Conservation (phyloP, 2,329 filamentous ascomycete genomes). For the Aspergillus latus region DNA sequence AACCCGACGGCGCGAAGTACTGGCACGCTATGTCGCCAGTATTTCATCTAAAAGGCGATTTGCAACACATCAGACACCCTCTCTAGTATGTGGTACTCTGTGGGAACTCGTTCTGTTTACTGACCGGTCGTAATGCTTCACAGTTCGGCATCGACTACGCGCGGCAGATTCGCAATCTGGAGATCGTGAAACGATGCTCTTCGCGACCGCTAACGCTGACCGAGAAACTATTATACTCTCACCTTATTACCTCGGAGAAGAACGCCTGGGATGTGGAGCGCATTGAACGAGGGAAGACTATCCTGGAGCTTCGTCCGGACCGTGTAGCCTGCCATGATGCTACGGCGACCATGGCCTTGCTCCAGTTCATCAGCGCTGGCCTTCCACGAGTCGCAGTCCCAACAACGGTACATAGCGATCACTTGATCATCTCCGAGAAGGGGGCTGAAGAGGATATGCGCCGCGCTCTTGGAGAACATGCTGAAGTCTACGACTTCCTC, state of each 20-base stretch:
- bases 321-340: slow-evolving; percentile 47
- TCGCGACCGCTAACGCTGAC: slow-evolving; percentile 37
- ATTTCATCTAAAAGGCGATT: background rate
- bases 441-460: slow-evolving; percentile 32
- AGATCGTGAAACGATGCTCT: slow-evolving; percentile 6
- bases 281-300: slow-evolving; percentile 41
- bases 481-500: slow-evolving; percentile 43
- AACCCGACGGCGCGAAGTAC: background rate
- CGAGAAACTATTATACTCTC: slow-evolving; percentile 44
- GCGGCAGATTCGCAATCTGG: slow-evolving; percentile 9
- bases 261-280: slow-evolving; percentile 21
- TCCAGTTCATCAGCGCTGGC: slow-evolving; percentile 47
- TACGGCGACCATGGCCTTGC: slow-evolving; percentile 45
- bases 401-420: slow-evolving; percentile 45
- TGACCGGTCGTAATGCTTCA: background rate
- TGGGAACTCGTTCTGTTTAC: background rate
- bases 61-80: background rate
- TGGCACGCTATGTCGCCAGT: background rate
- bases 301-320: slow-evolving; percentile 40
- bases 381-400: slow-evolving; percentile 40
- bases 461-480: slow-evolving; percentile 30
- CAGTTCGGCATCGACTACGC: slow-evolving; percentile 9
- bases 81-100: background rate
- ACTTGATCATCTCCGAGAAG: slow-evolving; percentile 39
- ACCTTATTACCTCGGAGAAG: slow-evolving; percentile 30